A percentile compares a stretch with the other conserved stretches of the same genome.
These are phyloP conservation scores for Baorangia bicolor DNA, from an alignment of 768 basidiomycete genomes.

Conservation along the genomic window DNA sequence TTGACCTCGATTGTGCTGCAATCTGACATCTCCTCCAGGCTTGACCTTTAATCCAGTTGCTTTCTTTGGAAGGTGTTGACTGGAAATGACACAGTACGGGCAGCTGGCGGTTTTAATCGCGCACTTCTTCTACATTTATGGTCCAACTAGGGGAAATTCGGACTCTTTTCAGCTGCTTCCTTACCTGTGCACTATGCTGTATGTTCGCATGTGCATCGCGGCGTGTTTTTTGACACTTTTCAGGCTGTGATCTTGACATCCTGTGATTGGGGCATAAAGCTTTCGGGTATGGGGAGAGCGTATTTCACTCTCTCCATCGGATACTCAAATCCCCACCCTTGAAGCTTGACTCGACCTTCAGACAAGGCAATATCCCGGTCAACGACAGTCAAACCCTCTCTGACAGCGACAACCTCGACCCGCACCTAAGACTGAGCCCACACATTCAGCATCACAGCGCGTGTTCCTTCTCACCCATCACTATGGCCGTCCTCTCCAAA, in stretches of 20 bases:
- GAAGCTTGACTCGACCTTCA: not conserved
- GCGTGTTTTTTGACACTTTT: too few species aligned
- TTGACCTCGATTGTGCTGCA: too few species aligned
- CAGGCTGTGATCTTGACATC: not conserved
- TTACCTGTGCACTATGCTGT: not conserved
- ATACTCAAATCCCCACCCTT: not conserved
- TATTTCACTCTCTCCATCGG: not conserved
- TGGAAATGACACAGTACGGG: too few species aligned
- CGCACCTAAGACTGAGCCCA: not conserved
- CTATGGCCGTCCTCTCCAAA: not conserved
- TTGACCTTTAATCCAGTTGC: too few species aligned
- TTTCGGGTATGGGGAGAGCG: too few species aligned
- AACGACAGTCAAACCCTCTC: not conserved
- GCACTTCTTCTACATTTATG: too few species aligned
- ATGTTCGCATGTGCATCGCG: not conserved
- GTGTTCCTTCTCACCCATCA: too few species aligned
- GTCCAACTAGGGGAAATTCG: too few species aligned
- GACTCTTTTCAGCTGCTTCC: not conserved
- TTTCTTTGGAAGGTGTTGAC: too few species aligned
- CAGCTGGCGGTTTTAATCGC: too few species aligned
- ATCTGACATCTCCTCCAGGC: too few species aligned
- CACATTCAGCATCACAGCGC: too few species aligned
- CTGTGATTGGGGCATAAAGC: not conserved
- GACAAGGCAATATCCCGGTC: not conserved
- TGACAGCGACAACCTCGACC: not conserved